Evolutionary conservation across 208 protist genomes (phyloP).

Genomic region (Tritrichomonas musculus): DNA sequence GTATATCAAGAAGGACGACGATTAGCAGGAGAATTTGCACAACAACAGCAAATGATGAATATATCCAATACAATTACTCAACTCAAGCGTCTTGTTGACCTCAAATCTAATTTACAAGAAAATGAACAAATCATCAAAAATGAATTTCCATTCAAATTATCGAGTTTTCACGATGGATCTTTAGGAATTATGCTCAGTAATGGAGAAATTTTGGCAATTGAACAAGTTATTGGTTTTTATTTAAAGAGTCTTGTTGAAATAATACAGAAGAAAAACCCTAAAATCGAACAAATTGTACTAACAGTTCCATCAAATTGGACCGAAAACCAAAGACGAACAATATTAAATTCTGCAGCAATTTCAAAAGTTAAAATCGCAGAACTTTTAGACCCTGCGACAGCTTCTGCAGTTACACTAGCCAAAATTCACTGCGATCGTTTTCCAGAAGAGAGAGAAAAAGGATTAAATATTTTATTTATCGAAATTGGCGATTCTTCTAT

Average conservation of each 20-base stretch:
- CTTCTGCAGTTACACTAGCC: not conserved
- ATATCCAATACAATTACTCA: not conserved
- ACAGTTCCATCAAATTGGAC: not conserved
- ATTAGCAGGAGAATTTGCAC: not conserved
- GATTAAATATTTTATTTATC: not conserved
- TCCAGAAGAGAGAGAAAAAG: not conserved
- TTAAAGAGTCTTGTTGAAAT: not conserved
- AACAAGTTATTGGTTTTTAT: not conserved
- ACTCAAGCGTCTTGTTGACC: not conserved
- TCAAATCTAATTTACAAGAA: not conserved
- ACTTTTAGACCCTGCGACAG: not conserved
- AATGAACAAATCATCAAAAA: not conserved
- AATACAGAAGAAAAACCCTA: not conserved
- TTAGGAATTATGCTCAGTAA: not conserved
- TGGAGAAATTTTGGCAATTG: not conserved
- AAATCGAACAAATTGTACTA: not conserved
- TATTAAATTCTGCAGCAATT: not conserved
- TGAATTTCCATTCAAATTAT: not conserved
- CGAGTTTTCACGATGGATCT: not conserved
- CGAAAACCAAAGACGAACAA: not conserved
- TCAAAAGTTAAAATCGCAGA: not conserved
- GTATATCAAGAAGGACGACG: not conserved
- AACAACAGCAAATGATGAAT: no score
- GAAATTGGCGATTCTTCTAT: slow-evolving; percentile 7
- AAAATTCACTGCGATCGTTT: not conserved